phyloP scores from a whole-genome alignment of 768 basidiomycete genomes.

The Amanita inopinata region DNA sequence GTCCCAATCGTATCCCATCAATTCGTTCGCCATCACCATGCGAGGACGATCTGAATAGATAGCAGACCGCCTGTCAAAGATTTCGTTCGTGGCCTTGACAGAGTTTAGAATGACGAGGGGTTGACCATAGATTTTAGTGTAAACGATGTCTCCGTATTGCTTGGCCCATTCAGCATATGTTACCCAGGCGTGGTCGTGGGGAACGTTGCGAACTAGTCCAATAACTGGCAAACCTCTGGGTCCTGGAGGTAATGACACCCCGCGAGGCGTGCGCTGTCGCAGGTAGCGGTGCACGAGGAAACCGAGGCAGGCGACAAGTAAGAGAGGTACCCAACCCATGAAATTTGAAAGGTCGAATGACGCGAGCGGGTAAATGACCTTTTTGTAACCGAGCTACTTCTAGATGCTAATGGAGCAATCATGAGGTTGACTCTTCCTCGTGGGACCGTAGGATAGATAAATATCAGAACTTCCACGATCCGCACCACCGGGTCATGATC shows the following conservation, averaged over 20 bases:
- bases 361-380: too few relatives aligned
- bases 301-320: conserved; percentile 2
- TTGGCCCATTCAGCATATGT: conserved; percentile 24
- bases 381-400: too few relatives aligned
- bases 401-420: too few relatives aligned
- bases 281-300: conserved; percentile 1
- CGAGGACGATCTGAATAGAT: conserved; percentile 36
- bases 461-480: too few relatives aligned
- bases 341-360: neutral
- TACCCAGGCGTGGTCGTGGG: conserved; percentile 20
- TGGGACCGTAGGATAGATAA: too few relatives aligned
- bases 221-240: conserved; percentile 24
- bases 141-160: conserved; percentile 21
- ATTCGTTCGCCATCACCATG: conserved; percentile 13
- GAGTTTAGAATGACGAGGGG: conserved; percentile 32
- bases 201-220: conserved; percentile 23
- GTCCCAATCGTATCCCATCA: conserved; percentile 22
- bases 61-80: conserved; percentile 34
- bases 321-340: neutral
- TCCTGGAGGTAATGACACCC: conserved; percentile 22
- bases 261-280: neutral
- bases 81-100: conserved; percentile 26
- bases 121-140: conserved; percentile 25
- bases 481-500: too few relatives aligned
- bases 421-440: too few relatives aligned